Conservation (phyloP, 257 asterid species). For the Lithospermum erythrorhizon region DNA sequence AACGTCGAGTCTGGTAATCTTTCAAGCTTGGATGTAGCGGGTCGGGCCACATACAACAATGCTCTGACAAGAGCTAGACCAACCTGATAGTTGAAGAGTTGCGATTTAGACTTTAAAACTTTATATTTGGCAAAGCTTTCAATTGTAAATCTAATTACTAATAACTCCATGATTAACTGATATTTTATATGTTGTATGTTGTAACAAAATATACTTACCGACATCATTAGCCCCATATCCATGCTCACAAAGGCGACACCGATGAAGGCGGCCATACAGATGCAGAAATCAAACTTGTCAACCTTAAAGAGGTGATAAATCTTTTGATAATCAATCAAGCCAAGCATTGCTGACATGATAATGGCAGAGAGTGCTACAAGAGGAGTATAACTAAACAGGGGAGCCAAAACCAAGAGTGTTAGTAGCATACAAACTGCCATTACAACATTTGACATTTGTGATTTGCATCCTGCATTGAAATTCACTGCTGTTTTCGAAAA, state of each 20-base stretch:
- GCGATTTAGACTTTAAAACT: too few relatives aligned
- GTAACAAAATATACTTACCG: conserved; percentile 26
- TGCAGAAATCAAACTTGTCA: conserved; percentile 66
- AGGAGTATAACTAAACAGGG: conserved; percentile 74
- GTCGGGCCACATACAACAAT: conserved; percentile 61
- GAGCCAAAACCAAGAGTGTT: conserved; percentile 69
- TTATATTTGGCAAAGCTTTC: too few relatives aligned
- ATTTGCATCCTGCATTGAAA: conserved; percentile 68
- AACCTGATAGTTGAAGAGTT: conserved; percentile 20
- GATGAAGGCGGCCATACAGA: conserved; percentile 64
- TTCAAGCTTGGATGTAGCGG: conserved; percentile 74
- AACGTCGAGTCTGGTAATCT: conserved; percentile 32
- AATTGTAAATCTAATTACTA: too few relatives aligned
- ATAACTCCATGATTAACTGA: too few relatives aligned
- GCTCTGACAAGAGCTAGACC: conserved; percentile 61
- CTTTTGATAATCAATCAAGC: conserved; percentile 59
- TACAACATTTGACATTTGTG: conserved; percentile 59
- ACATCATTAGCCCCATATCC: conserved; percentile 75
- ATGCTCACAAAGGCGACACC: conserved; percentile 85
- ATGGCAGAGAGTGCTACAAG: conserved; percentile 77
- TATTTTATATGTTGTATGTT: too few relatives aligned
- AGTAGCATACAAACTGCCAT: conserved; percentile 56
- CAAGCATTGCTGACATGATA: conserved; percentile 84
- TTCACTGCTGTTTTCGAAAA: conserved; percentile 90
- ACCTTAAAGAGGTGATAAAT: conserved; percentile 59